A percentile compares a stretch with the other conserved stretches of the same genome.
Conservation (phyloP, 179 eudicot species). For the Spergularia azorica region DNA sequence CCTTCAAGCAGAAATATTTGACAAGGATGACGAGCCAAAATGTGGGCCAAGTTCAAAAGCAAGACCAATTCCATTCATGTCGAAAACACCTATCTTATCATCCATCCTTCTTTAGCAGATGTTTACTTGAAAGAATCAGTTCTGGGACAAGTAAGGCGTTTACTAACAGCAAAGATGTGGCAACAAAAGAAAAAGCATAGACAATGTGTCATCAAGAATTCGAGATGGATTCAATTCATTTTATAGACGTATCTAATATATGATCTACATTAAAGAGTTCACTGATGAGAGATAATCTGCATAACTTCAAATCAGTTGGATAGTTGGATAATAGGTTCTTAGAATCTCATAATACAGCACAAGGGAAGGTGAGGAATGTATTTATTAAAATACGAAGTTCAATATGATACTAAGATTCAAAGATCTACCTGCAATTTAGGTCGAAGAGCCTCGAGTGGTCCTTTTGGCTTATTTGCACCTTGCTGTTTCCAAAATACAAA, state of each 20-base stretch:
- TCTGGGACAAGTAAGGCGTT: neutral
- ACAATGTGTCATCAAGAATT: neutral
- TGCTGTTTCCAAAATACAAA: slow-evolving; percentile 46
- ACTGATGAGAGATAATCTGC: neutral
- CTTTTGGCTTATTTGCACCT: slow-evolving; percentile 91
- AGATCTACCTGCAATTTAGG: slow-evolving; percentile 62
- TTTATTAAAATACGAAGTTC: neutral
- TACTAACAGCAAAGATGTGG: neutral
- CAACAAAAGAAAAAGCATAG: neutral
- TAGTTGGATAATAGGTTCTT: neutral
- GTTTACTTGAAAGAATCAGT: neutral
- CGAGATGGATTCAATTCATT: neutral
- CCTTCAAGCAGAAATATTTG: neutral
- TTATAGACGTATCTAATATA: neutral
- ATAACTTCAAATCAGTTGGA: neutral
- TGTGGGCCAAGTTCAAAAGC: neutral
- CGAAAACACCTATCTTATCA: neutral
- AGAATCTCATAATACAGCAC: neutral
- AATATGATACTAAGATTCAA: neutral
- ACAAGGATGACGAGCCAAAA: neutral
- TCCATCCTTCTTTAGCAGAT: neutral
- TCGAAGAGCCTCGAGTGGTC: slow-evolving; percentile 93
- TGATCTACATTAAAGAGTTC: neutral
- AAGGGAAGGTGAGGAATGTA: neutral
- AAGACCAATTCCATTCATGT: neutral